Conservation (phyloP, 2,329 filamentous ascomycete genomes). For the Ceratocystis alfenasii region DNA sequence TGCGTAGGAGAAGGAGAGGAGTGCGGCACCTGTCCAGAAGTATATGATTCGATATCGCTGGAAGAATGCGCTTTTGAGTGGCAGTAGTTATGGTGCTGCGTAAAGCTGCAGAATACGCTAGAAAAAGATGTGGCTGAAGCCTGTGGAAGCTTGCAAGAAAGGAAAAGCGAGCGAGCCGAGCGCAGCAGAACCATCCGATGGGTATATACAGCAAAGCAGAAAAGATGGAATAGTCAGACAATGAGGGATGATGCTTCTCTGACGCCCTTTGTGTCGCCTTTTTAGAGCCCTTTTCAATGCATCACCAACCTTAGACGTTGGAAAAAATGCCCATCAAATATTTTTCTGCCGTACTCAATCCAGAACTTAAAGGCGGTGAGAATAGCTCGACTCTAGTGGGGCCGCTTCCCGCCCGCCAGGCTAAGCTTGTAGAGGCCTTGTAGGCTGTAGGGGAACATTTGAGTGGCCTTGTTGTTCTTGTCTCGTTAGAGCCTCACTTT, state of each 20-base stretch:
- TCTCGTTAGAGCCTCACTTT: conserved; percentile 11
- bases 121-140: not conserved
- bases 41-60: not conserved
- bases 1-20: not conserved
- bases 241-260: not conserved
- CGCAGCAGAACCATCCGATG: conserved; percentile 14
- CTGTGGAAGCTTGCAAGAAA: not conserved
- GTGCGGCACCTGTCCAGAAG: not conserved
- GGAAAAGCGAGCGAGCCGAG: conserved; percentile 4
- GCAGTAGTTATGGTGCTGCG: not conserved
- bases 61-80: conserved; percentile 11
- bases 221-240: not conserved
- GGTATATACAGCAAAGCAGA: not conserved
- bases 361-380: conserved; percentile 17
- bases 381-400: conserved; percentile 14
- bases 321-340: conserved; percentile 10
- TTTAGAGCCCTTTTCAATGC: not conserved
- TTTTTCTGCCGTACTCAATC: conserved; percentile 20
- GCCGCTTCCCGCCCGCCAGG: conserved; percentile 16
- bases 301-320: not conserved
- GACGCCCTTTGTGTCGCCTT: not conserved
- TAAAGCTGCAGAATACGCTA: not conserved
- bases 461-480: conserved; percentile 6
- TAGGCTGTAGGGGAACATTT: not conserved
- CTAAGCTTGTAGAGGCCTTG: conserved; percentile 12